Evolutionary conservation across 768 basidiomycete genomes (phyloP).

Genomic region (Glaciozyma martinii): DNA sequence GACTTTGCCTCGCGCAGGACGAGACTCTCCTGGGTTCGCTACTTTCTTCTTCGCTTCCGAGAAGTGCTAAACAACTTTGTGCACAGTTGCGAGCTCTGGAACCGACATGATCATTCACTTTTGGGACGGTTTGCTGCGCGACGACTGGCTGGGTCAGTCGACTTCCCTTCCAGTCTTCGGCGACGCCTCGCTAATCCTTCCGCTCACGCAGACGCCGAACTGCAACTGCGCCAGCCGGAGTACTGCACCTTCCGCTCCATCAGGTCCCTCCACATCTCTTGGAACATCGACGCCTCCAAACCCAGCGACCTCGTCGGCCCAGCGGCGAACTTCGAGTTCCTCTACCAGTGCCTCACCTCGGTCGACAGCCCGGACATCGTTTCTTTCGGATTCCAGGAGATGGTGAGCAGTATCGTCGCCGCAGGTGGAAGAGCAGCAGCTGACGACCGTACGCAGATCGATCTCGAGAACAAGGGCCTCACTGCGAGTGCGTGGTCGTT

Average conservation of each 20-base stretch:
- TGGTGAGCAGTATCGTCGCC: conserved; percentile 36
- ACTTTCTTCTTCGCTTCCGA: conserved; percentile 13
- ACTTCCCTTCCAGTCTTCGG: conserved; percentile 18
- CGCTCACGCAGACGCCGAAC: conserved; percentile 54
- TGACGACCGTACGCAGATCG: conserved; percentile 47
- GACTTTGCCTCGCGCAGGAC: neutral
- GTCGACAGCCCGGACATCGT: conserved; percentile 77
- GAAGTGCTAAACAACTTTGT: conserved; percentile 40
- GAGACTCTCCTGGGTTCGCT: neutral
- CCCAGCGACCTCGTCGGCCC: conserved; percentile 60
- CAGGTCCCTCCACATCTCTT: conserved; percentile 69
- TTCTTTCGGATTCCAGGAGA: conserved; percentile 88
- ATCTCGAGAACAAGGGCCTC: conserved; percentile 85
- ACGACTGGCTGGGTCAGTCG: conserved; percentile 73
- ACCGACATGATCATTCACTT: conserved; percentile 62
- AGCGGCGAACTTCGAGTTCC: conserved; percentile 65
- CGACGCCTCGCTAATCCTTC: neutral
- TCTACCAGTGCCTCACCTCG: conserved; percentile 65
- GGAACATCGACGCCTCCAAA: conserved; percentile 85
- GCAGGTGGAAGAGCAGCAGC: too few relatives aligned
- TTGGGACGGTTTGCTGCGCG: conserved; percentile 82
- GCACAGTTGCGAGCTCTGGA: conserved; percentile 62
- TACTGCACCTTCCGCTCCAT: conserved; percentile 74
- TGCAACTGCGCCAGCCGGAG: conserved; percentile 61
- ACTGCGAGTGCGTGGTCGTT: conserved; percentile 52